Conservation (phyloP, 1,284 basidiomycete genomes). For the Butyriboletus appendiculatus region DNA sequence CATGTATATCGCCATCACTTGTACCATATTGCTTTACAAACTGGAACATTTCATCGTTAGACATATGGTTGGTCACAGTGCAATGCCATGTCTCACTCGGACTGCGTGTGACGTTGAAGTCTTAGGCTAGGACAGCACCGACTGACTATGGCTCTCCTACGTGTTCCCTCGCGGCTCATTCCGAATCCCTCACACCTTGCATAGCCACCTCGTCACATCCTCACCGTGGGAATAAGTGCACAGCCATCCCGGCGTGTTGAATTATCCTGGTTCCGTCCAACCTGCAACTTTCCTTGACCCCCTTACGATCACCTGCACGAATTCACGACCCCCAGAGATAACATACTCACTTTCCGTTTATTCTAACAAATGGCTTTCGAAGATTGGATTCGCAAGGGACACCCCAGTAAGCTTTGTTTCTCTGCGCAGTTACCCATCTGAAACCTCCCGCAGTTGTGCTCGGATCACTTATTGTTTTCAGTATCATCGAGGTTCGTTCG, state of each 20-base stretch:
- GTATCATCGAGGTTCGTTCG: slow-evolving; percentile 31
- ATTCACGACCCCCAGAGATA: slow-evolving; percentile 27
- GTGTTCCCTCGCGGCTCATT: no score
- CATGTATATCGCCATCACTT: slow-evolving; percentile 14
- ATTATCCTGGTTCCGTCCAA: slow-evolving; percentile 4
- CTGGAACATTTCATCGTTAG: slow-evolving; percentile 1
- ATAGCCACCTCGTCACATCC: slow-evolving; percentile 14
- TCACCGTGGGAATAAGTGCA: slow-evolving; percentile 14
- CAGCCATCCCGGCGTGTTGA: slow-evolving; percentile 27
- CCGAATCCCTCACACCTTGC: no score
- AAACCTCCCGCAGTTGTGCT: slow-evolving; percentile 27
- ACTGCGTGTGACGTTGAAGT: slow-evolving; percentile 12
- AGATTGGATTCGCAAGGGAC: slow-evolving; percentile 39
- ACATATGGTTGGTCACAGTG: neutral
- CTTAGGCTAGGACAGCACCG: no score
- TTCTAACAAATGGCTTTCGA: slow-evolving; percentile 35
- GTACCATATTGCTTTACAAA: slow-evolving; percentile 21
- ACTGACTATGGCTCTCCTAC: no score
- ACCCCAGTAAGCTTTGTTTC: slow-evolving; percentile 35
- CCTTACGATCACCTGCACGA: slow-evolving; percentile 31
- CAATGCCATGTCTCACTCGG: neutral
- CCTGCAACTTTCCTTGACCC: neutral
- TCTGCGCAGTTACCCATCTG: neutral
- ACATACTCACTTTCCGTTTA: slow-evolving; percentile 12
- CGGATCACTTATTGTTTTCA: slow-evolving; percentile 29